Evolutionary conservation across 306 rosid species (phyloP).

Genomic region (Cercis canadensis): DNA sequence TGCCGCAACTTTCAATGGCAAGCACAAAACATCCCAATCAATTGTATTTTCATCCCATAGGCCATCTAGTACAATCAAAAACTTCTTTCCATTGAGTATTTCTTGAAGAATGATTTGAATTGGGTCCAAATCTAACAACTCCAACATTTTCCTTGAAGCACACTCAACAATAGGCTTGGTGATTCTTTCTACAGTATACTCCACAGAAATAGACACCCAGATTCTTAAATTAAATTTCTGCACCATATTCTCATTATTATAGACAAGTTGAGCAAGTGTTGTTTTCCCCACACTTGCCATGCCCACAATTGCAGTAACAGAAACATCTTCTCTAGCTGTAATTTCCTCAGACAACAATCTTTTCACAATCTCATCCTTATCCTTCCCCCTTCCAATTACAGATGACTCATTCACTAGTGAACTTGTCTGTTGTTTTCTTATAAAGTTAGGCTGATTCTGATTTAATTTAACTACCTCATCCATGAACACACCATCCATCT

Average conservation of each 20-base stretch:
- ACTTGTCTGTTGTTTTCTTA: not conserved
- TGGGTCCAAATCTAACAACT: conserved; percentile 6
- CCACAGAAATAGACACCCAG: conserved; percentile 8
- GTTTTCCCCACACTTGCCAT: conserved; percentile 28
- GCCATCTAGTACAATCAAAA: conserved; percentile 27
- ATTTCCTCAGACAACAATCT: not conserved
- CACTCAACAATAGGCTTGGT: conserved; percentile 5
- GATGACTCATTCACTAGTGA: conserved; percentile 17
- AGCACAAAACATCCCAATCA: conserved; percentile 18
- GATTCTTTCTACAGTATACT: not conserved
- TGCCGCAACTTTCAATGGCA: conserved; percentile 10
- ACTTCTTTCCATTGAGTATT: not conserved
- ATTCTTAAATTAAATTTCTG: not conserved
- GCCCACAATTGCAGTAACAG: conserved; percentile 29
- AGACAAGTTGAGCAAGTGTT: conserved; percentile 16
- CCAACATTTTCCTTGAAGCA: not conserved
- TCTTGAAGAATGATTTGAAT: not conserved
- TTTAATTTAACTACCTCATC: not conserved
- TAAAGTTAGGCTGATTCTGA: not conserved
- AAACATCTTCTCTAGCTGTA: not conserved
- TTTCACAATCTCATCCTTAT: not conserved
- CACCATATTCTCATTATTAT: not conserved
- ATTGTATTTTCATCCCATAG: conserved; percentile 26
- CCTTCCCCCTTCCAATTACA: conserved; percentile 28
- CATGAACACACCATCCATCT: conserved; percentile 2